Evolutionary conservation across 2,329 filamentous ascomycete genomes (phyloP).

Genomic region (Daldinia eschscholtzii): DNA sequence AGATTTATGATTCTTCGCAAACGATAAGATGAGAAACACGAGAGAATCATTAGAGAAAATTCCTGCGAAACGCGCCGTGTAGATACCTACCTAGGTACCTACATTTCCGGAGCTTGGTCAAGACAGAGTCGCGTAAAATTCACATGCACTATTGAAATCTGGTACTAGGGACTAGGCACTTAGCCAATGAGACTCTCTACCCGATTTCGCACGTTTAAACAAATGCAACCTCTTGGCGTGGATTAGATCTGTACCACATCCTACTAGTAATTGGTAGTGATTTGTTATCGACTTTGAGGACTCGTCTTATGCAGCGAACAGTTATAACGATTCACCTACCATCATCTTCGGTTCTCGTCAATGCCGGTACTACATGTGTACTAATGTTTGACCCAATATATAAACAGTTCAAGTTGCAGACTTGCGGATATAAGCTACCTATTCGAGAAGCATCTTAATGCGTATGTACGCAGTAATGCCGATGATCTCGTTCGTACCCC

Average conservation of each 20-base stretch:
- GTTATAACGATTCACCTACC: not conserved
- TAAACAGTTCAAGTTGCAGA: not conserved
- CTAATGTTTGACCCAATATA: not conserved
- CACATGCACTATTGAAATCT: not conserved
- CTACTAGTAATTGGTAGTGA: not conserved
- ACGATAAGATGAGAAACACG: not conserved
- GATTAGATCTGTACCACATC: constrained; percentile 2
- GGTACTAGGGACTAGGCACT: constrained; percentile 10
- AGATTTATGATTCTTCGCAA: not conserved
- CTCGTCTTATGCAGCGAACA: not conserved
- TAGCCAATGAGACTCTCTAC: constrained; percentile 10
- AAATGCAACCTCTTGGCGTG: not conserved
- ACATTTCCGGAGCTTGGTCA: not conserved
- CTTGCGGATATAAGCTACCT: not conserved
- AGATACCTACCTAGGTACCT: not conserved
- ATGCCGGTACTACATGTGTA: not conserved
- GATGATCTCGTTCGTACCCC: constrained; percentile 3
- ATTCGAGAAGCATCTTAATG: not conserved
- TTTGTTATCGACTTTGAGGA: not conserved
- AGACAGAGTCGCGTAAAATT: not conserved
- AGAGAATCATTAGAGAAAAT: not conserved
- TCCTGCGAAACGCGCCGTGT: not conserved
- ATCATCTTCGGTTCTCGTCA: not conserved
- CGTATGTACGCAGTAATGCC: not conserved
- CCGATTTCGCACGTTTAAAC: not conserved